phyloP scores from a whole-genome alignment of 2,329 filamentous ascomycete genomes.

The Alternaria burnsii region DNA sequence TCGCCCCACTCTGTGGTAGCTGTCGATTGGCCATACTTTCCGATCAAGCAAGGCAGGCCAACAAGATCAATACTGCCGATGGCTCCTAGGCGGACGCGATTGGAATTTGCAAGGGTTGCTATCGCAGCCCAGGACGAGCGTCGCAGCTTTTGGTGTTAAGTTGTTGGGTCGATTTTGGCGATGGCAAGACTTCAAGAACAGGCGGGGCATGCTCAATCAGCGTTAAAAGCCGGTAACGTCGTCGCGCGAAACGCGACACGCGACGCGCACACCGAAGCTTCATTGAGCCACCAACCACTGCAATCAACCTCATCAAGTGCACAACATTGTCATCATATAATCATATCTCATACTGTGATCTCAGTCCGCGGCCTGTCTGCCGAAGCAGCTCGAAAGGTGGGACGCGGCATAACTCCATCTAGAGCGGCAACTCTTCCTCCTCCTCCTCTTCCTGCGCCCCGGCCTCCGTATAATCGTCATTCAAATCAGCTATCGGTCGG shows the following conservation, averaged over 20 bases:
- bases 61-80: background rate
- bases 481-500: no score
- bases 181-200: background rate
- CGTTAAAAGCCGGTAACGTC: background rate
- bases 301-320: background rate
- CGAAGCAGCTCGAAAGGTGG: no score
- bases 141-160: background rate
- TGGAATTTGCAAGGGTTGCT: background rate
- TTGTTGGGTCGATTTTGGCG: background rate
- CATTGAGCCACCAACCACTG: background rate
- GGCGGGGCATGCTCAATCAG: background rate
- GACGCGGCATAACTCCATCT: no score
- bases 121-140: background rate
- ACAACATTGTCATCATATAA: background rate
- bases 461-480: background rate
- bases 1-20: background rate
- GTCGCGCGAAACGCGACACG: background rate
- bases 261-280: background rate
- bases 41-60: background rate
- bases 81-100: background rate
- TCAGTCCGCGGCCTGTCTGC: no score
- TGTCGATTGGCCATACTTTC: background rate
- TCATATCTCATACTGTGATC: background rate
- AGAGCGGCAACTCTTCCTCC: background rate
- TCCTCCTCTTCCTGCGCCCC: background rate